Base-by-base conservation (phyloP, 257 asterid species). In the Petunia secreta region DNA sequence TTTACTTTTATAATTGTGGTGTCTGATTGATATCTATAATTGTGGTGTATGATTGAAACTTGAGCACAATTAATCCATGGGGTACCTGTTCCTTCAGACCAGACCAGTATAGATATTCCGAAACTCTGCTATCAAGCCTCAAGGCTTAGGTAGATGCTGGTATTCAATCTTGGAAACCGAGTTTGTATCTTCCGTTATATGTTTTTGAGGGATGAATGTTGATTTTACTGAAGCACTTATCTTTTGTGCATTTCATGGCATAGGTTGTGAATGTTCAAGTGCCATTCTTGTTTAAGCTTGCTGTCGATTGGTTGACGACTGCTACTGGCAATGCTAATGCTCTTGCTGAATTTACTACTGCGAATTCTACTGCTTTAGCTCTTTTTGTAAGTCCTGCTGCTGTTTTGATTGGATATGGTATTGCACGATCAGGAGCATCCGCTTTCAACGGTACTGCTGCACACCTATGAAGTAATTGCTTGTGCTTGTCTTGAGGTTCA, bases 181-280 rank as follows among this genome's bases (percentile, higher is more conserved):
- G 63, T 36, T 58, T 58, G 37, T 63, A 62, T 36, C 54, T 59
- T 36, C 11, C n/a, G 1, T 76, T 40, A n/a, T n/a, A 37, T 55
- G 65, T 8, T 43, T 10, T 48, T 1, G 13, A 41, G 48, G 37
- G 54, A 34, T 44, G 44, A 52, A 64, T 46, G 34, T 25, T 38
- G 16, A 15, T 44, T 59, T 78, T 39, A 69, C 38, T 15, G 39
- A 52, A 60, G 15, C 38, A 75, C 53, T 80, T 58, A 14, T 8
- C 79, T 54, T 73, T 77, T 50, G 57, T 67, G 43, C 50, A 64
- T 79, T 75, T 81, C 73, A 69, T 48, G 85, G 75, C 83, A 82
- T 87, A 96, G 99, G 99, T 96, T 78, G 67, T 96, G 81, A 96
- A 94, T 88, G 97, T 96, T 84, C 99, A 96, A 90, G 99, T 94